These are phyloP conservation scores for Agrocybe chaxingu DNA, from an alignment of 768 basidiomycete genomes.

Conservation along the genomic window DNA sequence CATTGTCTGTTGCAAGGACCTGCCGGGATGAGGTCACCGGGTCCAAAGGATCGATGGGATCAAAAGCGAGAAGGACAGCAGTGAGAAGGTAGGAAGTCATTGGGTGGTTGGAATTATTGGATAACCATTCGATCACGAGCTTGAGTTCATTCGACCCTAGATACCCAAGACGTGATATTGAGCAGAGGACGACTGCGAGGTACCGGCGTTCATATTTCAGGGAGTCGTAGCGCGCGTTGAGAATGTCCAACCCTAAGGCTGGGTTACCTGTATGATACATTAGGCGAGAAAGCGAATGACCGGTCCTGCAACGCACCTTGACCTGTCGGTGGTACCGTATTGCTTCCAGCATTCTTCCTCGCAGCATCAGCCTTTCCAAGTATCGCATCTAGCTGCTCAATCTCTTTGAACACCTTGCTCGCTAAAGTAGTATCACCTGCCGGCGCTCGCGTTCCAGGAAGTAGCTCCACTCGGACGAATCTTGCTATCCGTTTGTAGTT, in stretches of 20 bases:
- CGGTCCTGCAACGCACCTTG: conserved; percentile 40
- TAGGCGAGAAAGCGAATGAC: not conserved
- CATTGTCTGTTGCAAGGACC: conserved; percentile 41
- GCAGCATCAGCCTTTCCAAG: conserved; percentile 54
- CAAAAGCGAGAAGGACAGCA: conserved; percentile 61
- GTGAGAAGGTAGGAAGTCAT: conserved; percentile 70
- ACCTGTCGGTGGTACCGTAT: conserved; percentile 52
- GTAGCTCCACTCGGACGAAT: conserved; percentile 55
- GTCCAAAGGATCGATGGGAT: conserved; percentile 56
- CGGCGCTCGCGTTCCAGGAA: conserved; percentile 32
- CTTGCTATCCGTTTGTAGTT: conserved; percentile 48
- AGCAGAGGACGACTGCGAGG: conserved; percentile 60
- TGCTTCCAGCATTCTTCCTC: conserved; percentile 60
- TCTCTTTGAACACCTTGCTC: conserved; percentile 55
- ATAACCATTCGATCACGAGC: conserved; percentile 68
- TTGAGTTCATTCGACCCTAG: conserved; percentile 60
- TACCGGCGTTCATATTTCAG: conserved; percentile 71
- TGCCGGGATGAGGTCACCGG: conserved; percentile 43
- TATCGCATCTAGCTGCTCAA: conserved; percentile 54
- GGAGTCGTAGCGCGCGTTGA: conserved; percentile 67
- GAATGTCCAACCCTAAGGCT: conserved; percentile 61
- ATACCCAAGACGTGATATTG: conserved; percentile 61
- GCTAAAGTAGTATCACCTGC: conserved; percentile 45
- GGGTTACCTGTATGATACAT: conserved; percentile 33
- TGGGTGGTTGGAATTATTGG: conserved; percentile 59